Conservation (phyloP, 352 stramenopile species). For the Pythium angustatum region DNA sequence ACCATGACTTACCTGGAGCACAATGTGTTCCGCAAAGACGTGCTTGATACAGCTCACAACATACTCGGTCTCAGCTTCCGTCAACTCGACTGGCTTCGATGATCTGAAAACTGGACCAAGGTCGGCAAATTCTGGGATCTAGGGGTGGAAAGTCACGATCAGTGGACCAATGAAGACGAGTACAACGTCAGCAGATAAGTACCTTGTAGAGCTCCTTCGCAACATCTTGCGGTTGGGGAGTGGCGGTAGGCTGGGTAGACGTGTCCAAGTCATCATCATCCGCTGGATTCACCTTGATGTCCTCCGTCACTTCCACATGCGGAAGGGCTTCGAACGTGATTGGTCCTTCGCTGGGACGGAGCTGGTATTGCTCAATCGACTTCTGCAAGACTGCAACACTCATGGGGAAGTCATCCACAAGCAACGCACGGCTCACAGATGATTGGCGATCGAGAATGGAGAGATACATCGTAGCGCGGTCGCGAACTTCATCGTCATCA, state of each 20-base stretch:
- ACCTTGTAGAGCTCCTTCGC: conserved; percentile 95
- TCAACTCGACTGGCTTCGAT: conserved; percentile 90
- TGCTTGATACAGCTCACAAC: conserved; percentile 97
- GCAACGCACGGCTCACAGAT: conserved; percentile 46
- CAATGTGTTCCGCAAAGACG: conserved; percentile 95
- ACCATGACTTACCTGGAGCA: conserved; percentile 66
- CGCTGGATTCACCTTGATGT: conserved; percentile 30
- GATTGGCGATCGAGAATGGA: conserved; percentile 70
- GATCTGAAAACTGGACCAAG: conserved; percentile 94
- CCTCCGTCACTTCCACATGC: conserved; percentile 75
- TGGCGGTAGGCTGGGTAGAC: conserved; percentile 28
- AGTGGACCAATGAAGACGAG: not conserved
- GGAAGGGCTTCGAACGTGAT: conserved; percentile 85
- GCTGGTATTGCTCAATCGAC: conserved; percentile 87
- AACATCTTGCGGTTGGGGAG: conserved; percentile 63
- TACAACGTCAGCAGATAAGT: not conserved
- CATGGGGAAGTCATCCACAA: conserved; percentile 82
- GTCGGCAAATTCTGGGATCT: conserved; percentile 94
- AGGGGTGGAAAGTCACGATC: not conserved
- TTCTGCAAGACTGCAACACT: conserved; percentile 72
- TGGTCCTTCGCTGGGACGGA: conserved; percentile 70
- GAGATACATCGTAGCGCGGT: conserved; percentile 90
- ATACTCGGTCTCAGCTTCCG: conserved; percentile 98
- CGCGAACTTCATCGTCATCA: conserved; percentile 97
- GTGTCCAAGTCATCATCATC: conserved; percentile 44